Percentiles rank a stretch among this genome's conserved stretches.
Conservation (phyloP, 257 asterid genomes). For the Solanum appendiculatum region DNA sequence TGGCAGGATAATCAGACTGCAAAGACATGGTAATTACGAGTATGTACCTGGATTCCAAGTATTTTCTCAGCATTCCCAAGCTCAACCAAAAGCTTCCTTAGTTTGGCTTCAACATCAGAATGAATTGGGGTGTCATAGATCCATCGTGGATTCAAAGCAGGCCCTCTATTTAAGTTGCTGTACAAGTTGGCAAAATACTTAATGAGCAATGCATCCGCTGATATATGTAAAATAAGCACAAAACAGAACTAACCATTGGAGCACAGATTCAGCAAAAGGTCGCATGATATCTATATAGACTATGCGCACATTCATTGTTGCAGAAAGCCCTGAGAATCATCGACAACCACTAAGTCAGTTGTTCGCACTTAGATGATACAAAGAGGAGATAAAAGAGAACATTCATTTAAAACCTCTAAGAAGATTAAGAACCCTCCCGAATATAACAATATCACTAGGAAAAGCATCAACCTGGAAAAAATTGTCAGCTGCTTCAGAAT, state of each 20-base stretch:
- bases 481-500: constrained; percentile 4
- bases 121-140: constrained; percentile 64
- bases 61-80: constrained; percentile 81
- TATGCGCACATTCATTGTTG: constrained; percentile 74
- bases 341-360: constrained; percentile 9
- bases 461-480: constrained; percentile 82
- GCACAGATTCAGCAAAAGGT: constrained; percentile 94
- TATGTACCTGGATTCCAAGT: constrained; percentile 87
- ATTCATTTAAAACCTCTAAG: constrained; percentile 62
- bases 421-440: constrained; percentile 87
- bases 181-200: constrained; percentile 16
- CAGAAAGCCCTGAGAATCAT: constrained; percentile 73
- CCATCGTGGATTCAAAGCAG: constrained; percentile 62
- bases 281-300: constrained; percentile 85
- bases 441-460: constrained; percentile 95
- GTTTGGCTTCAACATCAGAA: constrained; percentile 76
- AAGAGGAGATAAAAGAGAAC: neutral
- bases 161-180: constrained; percentile 70
- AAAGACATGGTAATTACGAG: neutral
- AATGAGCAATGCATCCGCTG: constrained; percentile 13
- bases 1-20: neutral
- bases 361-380: constrained; percentile 7
- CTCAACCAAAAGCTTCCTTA: constrained; percentile 72
- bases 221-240: constrained; percentile 1
- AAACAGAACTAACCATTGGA: constrained; percentile 50